Evolutionary conservation across 257 asterid species (phyloP).

Genomic region (Petrea volubilis): DNA sequence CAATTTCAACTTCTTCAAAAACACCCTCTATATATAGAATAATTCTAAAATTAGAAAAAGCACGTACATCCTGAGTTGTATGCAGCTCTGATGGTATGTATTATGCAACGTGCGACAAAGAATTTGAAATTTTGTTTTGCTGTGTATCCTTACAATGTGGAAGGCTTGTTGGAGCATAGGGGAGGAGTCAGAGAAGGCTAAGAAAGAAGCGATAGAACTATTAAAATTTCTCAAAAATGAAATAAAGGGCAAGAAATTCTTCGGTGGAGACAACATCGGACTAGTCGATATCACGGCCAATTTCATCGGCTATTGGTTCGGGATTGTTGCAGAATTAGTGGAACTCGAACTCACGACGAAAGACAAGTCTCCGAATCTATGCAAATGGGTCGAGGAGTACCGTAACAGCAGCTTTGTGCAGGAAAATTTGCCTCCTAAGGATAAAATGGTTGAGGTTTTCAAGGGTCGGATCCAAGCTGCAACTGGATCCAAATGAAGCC

Average conservation of each 20-base stretch:
- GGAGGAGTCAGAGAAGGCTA: slow-evolving; percentile 37
- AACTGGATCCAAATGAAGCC: background rate
- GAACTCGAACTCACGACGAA: background rate
- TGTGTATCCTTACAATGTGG: slow-evolving; percentile 18
- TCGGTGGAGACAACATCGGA: slow-evolving; percentile 43
- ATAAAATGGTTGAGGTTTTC: slow-evolving; percentile 14
- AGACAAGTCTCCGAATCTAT: background rate
- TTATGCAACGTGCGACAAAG: too few species aligned
- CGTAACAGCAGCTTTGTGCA: slow-evolving; percentile 24
- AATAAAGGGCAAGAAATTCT: slow-evolving; percentile 36
- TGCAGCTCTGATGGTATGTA: too few species aligned
- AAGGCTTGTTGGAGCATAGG: slow-evolving; percentile 28
- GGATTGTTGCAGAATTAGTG: slow-evolving; percentile 18
- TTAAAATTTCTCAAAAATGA: slow-evolving; percentile 27
- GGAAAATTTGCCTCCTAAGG: slow-evolving; percentile 43
- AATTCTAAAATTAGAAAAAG: too few species aligned
- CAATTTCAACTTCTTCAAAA: too few species aligned
- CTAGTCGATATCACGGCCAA: slow-evolving; percentile 31
- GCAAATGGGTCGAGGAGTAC: background rate
- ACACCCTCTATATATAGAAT: too few species aligned
- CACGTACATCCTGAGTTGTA: too few species aligned
- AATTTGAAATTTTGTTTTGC: background rate
- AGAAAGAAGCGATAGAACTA: slow-evolving; percentile 31
- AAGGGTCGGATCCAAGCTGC: background rate
- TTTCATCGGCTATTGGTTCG: slow-evolving; percentile 31